These are phyloP conservation scores for Pascua sp. DNA, from an alignment of 1,284 basidiomycete species.

Conservation along the genomic window DNA sequence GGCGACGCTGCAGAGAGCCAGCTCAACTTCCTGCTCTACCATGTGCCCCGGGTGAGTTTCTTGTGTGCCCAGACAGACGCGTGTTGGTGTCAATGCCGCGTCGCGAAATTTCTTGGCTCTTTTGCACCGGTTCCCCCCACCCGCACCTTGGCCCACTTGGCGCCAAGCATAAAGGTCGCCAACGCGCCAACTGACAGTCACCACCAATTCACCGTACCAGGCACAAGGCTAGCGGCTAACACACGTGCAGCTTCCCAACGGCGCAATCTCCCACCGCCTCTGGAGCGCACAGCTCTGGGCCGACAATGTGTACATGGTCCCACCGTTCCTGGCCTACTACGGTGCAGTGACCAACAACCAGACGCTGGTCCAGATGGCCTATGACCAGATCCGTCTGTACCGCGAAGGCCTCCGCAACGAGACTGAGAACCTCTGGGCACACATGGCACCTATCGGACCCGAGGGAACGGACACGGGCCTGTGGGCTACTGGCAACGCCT, in stretches of 20 bases:
- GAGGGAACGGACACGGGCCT: conserved; percentile 34
- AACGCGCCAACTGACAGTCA: background rate
- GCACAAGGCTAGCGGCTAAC: background rate
- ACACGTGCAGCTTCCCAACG: conserved; percentile 57
- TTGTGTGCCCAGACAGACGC: background rate
- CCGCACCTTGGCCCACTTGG: background rate
- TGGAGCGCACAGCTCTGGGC: conserved; percentile 53
- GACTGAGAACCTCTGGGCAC: conserved; percentile 41
- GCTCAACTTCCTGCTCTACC: conserved; percentile 64
- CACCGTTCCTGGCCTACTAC: conserved; percentile 88
- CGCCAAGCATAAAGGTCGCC: background rate
- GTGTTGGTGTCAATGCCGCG: too few species aligned
- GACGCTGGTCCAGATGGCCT: conserved; percentile 65
- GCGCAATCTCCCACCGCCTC: conserved; percentile 70
- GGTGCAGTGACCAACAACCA: conserved; percentile 67
- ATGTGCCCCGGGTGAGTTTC: conserved; percentile 56
- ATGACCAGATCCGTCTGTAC: conserved; percentile 75
- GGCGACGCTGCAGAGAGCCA: conserved; percentile 65
- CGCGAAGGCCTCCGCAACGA: conserved; percentile 53
- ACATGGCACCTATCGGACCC: conserved; percentile 35
- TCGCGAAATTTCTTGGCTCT: background rate
- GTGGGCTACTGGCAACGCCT: conserved; percentile 53
- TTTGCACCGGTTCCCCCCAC: background rate
- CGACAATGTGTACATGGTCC: conserved; percentile 62
- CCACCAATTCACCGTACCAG: background rate